Conservation (phyloP, 306 rosid genomes). For the Vigna radiata region DNA sequence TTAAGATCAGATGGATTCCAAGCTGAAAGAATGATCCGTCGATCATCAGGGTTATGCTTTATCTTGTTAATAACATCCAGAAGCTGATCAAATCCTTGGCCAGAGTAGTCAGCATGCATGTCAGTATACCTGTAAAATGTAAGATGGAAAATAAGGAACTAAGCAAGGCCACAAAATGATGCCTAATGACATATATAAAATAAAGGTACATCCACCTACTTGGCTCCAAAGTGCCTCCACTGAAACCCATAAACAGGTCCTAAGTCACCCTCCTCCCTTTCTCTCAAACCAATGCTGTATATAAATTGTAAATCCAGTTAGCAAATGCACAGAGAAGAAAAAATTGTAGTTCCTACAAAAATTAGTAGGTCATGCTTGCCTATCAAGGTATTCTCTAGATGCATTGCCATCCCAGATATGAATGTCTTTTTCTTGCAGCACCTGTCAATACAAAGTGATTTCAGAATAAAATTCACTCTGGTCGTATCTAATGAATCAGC, state of each 20-base stretch:
- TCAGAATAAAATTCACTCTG: constrained; percentile 19
- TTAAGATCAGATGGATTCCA: constrained; percentile 97
- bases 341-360: constrained; percentile 13
- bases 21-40: constrained; percentile 87
- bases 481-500: constrained; percentile 26
- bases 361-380: constrained; percentile 63
- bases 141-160: constrained; percentile 25
- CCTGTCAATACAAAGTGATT: constrained; percentile 60
- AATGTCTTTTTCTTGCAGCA: constrained; percentile 86
- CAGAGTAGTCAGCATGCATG: constrained; percentile 90
- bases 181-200: constrained; percentile 10
- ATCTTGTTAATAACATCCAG: constrained; percentile 87
- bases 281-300: constrained; percentile 81
- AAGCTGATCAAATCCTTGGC: constrained; percentile 95
- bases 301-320: constrained; percentile 39
- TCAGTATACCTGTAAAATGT: constrained; percentile 79
- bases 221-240: constrained; percentile 98
- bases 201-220: constrained; percentile 61
- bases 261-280: constrained; percentile 92
- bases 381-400: constrained; percentile 92
- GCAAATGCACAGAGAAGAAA: constrained; percentile 33
- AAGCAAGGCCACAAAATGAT: constrained; percentile 12
- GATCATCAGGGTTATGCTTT: constrained; percentile 81
- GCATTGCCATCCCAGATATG: constrained; percentile 98
- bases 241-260: constrained; percentile 98